Conservation (phyloP, 306 rosid species). For the Quercus dentata region DNA sequence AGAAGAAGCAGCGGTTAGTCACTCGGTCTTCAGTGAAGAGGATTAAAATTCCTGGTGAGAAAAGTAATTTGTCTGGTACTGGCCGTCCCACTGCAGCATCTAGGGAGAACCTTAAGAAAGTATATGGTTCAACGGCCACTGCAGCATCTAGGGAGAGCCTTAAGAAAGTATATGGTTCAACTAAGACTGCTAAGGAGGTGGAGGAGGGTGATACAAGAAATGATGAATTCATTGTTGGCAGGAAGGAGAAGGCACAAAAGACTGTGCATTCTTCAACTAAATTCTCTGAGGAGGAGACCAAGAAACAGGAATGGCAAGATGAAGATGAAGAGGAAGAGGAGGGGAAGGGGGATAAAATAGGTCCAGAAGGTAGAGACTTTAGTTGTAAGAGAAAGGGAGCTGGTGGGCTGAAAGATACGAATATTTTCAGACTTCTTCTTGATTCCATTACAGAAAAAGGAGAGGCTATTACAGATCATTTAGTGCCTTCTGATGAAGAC, state of each 20-base stretch:
- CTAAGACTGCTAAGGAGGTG: not conserved
- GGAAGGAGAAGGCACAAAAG: not conserved
- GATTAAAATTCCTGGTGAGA: no score
- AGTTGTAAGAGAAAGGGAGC: not conserved
- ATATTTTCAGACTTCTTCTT: slow-evolving; percentile 2
- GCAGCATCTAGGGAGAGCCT: not conserved
- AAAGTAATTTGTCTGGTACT: no score
- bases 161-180: not conserved
- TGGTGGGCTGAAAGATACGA: not conserved
- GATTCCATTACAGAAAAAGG: slow-evolving; percentile 5
- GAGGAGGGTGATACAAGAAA: not conserved
- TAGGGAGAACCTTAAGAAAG: no score
- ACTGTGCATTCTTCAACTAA: not conserved
- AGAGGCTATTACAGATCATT: not conserved
- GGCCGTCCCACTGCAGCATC: no score
- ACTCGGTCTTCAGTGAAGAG: no score
- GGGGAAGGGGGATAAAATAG: not conserved
- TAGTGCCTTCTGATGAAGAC: not conserved
- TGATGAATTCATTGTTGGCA: not conserved
- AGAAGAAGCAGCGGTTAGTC: no score
- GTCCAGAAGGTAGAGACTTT: not conserved
- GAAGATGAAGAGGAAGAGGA: not conserved
- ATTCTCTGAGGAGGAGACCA: not conserved
- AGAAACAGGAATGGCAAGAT: no score
- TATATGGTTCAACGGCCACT: no score